Conservation (phyloP, 2,329 filamentous ascomycete species). For the Gaeumannomyces sp. region DNA sequence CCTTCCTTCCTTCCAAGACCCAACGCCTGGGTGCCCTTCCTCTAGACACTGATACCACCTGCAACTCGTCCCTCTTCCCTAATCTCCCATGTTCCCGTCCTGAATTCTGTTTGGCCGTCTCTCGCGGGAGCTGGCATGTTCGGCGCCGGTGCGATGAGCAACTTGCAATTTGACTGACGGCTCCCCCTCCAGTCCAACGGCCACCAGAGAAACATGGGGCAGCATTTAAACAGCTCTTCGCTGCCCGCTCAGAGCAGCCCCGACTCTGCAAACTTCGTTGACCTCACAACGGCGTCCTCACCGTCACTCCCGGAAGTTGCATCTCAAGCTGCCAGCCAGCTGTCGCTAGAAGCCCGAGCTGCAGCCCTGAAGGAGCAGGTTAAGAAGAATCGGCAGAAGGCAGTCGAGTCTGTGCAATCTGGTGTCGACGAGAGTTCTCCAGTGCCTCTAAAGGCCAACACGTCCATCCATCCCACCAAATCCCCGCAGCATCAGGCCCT, state of each 20-base stretch:
- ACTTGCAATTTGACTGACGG: neutral
- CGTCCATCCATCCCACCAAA: neutral
- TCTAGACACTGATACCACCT: too few relatives aligned
- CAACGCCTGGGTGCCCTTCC: too few relatives aligned
- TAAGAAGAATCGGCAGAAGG: slow-evolving; percentile 4
- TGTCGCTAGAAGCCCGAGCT: slow-evolving; percentile 5
- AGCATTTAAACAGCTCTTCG: neutral
- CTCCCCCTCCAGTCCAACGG: neutral
- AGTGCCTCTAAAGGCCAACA: neutral
- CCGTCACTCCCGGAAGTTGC: too few relatives aligned
- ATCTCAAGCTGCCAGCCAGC: neutral
- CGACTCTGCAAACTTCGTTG: neutral
- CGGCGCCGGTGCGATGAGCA: too few relatives aligned
- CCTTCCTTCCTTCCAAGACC: too few relatives aligned
- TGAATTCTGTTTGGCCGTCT: too few relatives aligned
- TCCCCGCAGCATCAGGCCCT: neutral
- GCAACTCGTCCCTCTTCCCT: too few relatives aligned
- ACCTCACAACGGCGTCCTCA: neutral
- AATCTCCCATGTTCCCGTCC: too few relatives aligned
- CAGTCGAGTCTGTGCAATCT: neutral
- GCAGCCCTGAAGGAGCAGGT: slow-evolving; percentile 11
- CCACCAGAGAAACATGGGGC: neutral
- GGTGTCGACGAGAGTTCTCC: neutral
- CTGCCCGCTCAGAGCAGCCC: neutral
- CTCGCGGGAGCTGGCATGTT: too few relatives aligned